Base-by-base conservation (phyloP, 2,329 filamentous ascomycete species). In the Gnomoniopsis sp. region DNA sequence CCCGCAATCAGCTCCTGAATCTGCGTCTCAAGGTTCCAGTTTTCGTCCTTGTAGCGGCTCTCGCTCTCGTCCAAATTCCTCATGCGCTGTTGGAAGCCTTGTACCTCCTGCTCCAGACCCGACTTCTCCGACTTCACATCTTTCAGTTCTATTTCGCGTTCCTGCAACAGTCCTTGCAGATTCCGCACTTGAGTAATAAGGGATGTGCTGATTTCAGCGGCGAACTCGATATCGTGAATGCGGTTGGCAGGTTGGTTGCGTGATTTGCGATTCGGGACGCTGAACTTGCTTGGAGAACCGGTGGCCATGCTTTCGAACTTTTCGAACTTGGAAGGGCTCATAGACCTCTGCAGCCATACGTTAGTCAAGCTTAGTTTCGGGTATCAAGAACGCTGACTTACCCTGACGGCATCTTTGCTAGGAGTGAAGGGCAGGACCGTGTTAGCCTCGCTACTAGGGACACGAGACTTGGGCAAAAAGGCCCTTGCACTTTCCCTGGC, bases 191-290 rank as follows among this genome's bases (percentile, higher is more conserved):
- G 95, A n/a, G 89, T 87, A 53, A 99, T 88, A 53, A 99, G 80
- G 2, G 92, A 96, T 6, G 91, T 96, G 69, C 92, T 97, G 68
- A 99, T 97, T 70, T 99, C 93, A 53, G 95, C 93, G n/a, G 93
- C 95, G 69, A 99, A 96, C 67, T 97, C 92, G 69, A 99, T 96
- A 69, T 99, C 95, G 71, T 98, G 92, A 14, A 96, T 88, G 53
- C 93, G 87, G 70, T 88, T 95, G 11, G 89, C 85, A 2, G 91
- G 90, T 70, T 97, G 93, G 66, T 98, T 98, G 57, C 95, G 85
- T 70, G 95, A 84, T 71, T 93, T 95, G 65, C 93, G 86, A 65
- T 90, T 93, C 1, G 92, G 92, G 10, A 95, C 90, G 67, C 83
- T 89, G 63, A 96, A 81, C 75, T 98, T 99, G 47, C 90, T 92